Percentiles rank a stretch among this genome's conserved stretches.
Conservation (phyloP, 257 asterid genomes). For the Marsdenia floribunda region DNA sequence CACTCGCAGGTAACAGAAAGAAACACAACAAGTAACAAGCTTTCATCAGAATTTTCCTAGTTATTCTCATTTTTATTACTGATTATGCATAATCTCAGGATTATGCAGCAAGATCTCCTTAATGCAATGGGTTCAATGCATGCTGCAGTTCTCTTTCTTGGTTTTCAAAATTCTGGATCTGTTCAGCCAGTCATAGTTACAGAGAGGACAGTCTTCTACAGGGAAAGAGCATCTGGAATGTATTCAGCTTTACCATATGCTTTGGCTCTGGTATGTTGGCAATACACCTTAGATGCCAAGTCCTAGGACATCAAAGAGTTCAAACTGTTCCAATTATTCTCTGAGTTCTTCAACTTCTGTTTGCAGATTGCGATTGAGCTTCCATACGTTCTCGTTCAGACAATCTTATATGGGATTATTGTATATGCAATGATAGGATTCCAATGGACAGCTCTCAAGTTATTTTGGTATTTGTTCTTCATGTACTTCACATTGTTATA, state of each 20-base stretch:
- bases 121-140: slow-evolving; percentile 94
- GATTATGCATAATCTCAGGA: slow-evolving; percentile 31
- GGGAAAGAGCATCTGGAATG: slow-evolving; percentile 96
- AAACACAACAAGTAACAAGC: not conserved
- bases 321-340: no score
- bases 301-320: no score
- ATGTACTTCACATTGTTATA: slow-evolving; percentile 72
- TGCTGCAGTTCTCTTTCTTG: slow-evolving; percentile 61
- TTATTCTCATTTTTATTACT: no score
- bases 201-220: slow-evolving; percentile 77
- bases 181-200: slow-evolving; percentile 77
- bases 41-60: not conserved
- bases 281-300: no score
- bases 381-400: slow-evolving; percentile 57
- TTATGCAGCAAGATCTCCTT: slow-evolving; percentile 49
- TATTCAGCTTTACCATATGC: slow-evolving; percentile 83
- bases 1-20: slow-evolving; percentile 37
- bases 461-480: slow-evolving; percentile 72
- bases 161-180: slow-evolving; percentile 58
- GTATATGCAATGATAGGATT: slow-evolving; percentile 80
- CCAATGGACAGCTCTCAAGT: slow-evolving; percentile 58
- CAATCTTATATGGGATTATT: slow-evolving; percentile 49
- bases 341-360: no score
- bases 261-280: slow-evolving; percentile 51
- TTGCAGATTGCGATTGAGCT: slow-evolving; percentile 61